Percentiles rank a stretch among this genome's conserved stretches.
Conservation (phyloP, 345 rosid species). For the Erucastrum elatum region DNA sequence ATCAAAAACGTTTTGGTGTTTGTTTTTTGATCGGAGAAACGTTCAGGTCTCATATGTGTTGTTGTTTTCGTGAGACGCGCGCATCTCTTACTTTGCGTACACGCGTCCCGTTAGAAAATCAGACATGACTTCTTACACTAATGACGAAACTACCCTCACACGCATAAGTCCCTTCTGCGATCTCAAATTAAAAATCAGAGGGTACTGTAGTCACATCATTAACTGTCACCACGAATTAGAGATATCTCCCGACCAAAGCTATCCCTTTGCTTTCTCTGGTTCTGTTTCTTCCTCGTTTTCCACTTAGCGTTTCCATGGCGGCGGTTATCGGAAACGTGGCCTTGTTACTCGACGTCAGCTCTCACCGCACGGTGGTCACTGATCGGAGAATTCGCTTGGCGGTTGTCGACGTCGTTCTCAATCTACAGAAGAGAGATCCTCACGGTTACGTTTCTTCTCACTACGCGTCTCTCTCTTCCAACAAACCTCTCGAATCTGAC, state of each 20-base stretch:
- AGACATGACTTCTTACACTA: slow-evolving; percentile 34
- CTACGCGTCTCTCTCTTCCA: slow-evolving; percentile 34
- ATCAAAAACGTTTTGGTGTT: not conserved
- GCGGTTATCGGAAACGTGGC: slow-evolving; percentile 72
- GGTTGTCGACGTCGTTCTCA: slow-evolving; percentile 50
- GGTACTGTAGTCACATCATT: slow-evolving; percentile 19
- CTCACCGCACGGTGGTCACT: slow-evolving; percentile 47
- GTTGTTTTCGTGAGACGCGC: slow-evolving; percentile 33
- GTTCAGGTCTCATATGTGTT: not conserved
- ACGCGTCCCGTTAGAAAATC: slow-evolving; percentile 41
- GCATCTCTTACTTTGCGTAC: slow-evolving; percentile 42
- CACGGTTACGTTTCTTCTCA: slow-evolving; percentile 31
- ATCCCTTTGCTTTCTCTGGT: slow-evolving; percentile 23
- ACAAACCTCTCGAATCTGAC: slow-evolving; percentile 58
- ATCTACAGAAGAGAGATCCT: slow-evolving; percentile 55
- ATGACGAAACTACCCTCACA: slow-evolving; percentile 37
- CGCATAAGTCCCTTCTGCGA: not conserved
- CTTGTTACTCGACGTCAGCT: slow-evolving; percentile 53
- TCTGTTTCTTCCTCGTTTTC: slow-evolving; percentile 19
- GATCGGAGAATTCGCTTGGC: slow-evolving; percentile 65
- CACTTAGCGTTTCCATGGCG: slow-evolving; percentile 49
- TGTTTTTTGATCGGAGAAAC: not conserved
- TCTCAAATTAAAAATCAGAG: not conserved
- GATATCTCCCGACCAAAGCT: slow-evolving; percentile 39
- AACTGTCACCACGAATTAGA: not conserved